A percentile compares a stretch with the other conserved stretches of the same genome.
Conservation (phyloP, 1,139 yeast genomes). For the Pichia sp. region DNA sequence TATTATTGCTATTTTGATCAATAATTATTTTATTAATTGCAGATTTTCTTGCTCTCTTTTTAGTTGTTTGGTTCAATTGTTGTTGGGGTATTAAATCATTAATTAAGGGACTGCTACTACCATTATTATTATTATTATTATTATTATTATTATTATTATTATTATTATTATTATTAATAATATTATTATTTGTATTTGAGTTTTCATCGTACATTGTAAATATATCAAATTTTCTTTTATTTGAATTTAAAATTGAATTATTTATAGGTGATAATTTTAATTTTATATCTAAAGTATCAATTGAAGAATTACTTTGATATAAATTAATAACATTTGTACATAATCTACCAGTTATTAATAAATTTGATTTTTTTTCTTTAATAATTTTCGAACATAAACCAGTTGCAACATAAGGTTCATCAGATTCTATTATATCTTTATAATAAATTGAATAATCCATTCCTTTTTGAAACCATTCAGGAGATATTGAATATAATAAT, state of each 20-base stretch:
- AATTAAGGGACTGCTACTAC: conserved; percentile 17
- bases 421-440: conserved; percentile 66
- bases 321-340: conserved; percentile 57
- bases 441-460: conserved; percentile 64
- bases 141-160: too few relatives aligned
- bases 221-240: conserved; percentile 3
- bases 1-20: conserved; percentile 1
- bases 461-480: conserved; percentile 47
- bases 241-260: not conserved
- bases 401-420: conserved; percentile 71
- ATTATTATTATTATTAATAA: too few relatives aligned
- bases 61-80: conserved; percentile 8
- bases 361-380: conserved; percentile 24
- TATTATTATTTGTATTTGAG: too few relatives aligned
- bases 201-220: conserved; percentile 1
- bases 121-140: too few relatives aligned
- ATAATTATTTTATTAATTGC: too few relatives aligned
- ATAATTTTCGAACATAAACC: conserved; percentile 51
- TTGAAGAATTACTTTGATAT: conserved; percentile 33
- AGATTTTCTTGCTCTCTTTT: conserved; percentile 11
- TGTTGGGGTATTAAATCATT: not conserved
- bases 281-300: conserved; percentile 61
- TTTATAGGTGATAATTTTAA: conserved; percentile 48
- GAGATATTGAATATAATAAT: conserved; percentile 47
- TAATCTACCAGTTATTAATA: conserved; percentile 60